These are phyloP conservation scores for Fusarium chaquense DNA, from an alignment of 2,329 filamentous ascomycete genomes.

Conservation along the genomic window DNA sequence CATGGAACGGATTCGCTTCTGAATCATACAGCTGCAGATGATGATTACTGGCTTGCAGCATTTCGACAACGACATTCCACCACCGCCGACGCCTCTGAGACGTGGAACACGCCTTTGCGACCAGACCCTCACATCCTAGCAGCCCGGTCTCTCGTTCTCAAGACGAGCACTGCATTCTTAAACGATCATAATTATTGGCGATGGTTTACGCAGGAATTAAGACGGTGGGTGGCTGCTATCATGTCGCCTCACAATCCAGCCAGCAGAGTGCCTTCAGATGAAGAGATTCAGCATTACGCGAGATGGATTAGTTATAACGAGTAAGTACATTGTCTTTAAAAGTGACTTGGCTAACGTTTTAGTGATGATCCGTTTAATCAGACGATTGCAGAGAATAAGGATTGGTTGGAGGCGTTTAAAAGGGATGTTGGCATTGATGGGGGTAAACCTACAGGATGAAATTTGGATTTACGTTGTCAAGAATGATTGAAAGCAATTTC, in stretches of 20 bases:
- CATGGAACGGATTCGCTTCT: constrained; percentile 33
- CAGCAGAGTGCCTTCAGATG: constrained; percentile 39
- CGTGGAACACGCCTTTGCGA: neutral
- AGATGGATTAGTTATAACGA: constrained; percentile 47
- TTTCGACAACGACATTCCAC: constrained; percentile 43
- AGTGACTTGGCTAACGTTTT: neutral
- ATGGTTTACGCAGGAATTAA: constrained; percentile 41
- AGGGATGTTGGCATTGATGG: constrained; percentile 39
- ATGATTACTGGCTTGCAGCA: constrained; percentile 41
- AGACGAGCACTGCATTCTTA: constrained; percentile 35
- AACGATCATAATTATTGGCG: constrained; percentile 45
- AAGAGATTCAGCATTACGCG: constrained; percentile 47
- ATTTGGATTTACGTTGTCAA: neutral
- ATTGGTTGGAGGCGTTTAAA: constrained; percentile 45
- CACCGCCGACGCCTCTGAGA: constrained; percentile 1
- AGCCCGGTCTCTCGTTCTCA: constrained; percentile 26
- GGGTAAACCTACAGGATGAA: neutral
- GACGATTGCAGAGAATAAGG: constrained; percentile 43
- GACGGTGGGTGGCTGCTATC: constrained; percentile 44
- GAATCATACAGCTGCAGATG: constrained; percentile 41
- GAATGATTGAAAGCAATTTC: neutral
- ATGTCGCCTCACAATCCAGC: constrained; percentile 46
- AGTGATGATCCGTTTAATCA: constrained; percentile 48
- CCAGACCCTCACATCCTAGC: constrained; percentile 25
- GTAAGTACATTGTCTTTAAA: constrained; percentile 6